Base-by-base conservation (phyloP, 768 basidiomycete species). In the Kwoniella mangroviensis region DNA sequence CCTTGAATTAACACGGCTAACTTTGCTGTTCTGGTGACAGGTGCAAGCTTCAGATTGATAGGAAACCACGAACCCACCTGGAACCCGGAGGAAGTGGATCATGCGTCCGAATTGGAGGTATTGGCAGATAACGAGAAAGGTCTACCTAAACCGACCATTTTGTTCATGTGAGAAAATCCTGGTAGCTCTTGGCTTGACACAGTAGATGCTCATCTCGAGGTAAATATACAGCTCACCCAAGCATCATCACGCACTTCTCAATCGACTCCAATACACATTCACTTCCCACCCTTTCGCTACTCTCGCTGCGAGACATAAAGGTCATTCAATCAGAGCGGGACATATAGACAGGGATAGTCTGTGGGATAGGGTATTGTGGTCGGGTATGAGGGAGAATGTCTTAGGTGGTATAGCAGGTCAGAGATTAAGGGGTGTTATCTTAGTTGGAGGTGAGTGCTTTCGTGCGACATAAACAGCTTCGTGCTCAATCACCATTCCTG, bases 311-410 rank as follows among this genome's bases (percentile, higher is more conserved):
- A 87, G 91, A 41, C 94, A 94, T 83, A 96, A 96, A 80, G 70
- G 89, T 19, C 86, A 89, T 0, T 87, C 86, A 3, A 82, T 94
- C 4, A 78, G 83, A 0, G 90, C 92, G 67, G 94, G 94, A 4
- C 91, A 89, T 73, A 72, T 93, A 51, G 89, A 88, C 17, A 90
- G 90, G 77, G 89, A 91, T 68, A 90, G 91, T 68, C 80, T 93
- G n/a, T 93, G 92, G 90, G 94, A 97, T 79, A 87, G 90, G 63
- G 83, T 90, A 12, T 87, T 93, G 34, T 91, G 92, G 80, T 89
- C 90, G 66, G 82, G 84, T 12, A 90, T 92, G 12, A 86, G 94
- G 24, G 53, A 66, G 85, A 85, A 49, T 79, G 84, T 71, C 86
- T 89, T 34, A 78, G 92, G 69, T 88, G 90, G 67, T n/a, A 86